phyloP scores from a whole-genome alignment of 2,329 filamentous ascomycete genomes.

The Fusarium begoniae region DNA sequence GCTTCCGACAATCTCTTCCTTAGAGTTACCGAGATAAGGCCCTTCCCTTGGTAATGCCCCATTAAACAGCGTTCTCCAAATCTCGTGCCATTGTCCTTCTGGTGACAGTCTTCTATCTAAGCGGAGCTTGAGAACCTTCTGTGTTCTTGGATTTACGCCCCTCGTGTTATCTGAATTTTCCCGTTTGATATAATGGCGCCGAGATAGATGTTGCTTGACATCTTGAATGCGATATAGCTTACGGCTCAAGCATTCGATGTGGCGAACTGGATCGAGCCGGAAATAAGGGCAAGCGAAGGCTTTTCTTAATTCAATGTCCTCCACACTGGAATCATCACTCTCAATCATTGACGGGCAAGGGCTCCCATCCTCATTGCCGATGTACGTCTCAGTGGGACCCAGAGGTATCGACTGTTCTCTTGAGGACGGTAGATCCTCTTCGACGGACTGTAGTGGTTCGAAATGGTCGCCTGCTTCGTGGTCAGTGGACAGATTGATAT shows the following conservation, averaged over 20 bases:
- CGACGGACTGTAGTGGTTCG: accelerated
- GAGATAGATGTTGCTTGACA: neutral
- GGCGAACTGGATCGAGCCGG: neutral
- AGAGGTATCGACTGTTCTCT: neutral
- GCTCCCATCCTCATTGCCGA: neutral
- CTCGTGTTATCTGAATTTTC: neutral
- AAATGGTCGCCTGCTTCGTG: accelerated
- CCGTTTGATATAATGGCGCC: neutral
- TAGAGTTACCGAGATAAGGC: neutral
- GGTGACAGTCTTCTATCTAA: neutral
- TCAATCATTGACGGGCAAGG: neutral
- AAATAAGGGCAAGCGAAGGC: neutral
- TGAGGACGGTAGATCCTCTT: accelerated
- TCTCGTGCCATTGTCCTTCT: neutral
- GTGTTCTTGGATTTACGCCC: neutral
- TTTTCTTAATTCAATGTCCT: accelerated
- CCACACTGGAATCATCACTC: neutral
- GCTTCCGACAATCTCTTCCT: neutral
- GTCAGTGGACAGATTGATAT: neutral
- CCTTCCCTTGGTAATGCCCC: neutral
- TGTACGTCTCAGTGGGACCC: accelerated
- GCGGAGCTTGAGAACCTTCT: neutral
- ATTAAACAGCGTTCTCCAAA: neutral
- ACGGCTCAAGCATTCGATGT: neutral
- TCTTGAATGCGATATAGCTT: neutral